Conservation (phyloP, 257 asterid genomes). For the Solanum rostratum region DNA sequence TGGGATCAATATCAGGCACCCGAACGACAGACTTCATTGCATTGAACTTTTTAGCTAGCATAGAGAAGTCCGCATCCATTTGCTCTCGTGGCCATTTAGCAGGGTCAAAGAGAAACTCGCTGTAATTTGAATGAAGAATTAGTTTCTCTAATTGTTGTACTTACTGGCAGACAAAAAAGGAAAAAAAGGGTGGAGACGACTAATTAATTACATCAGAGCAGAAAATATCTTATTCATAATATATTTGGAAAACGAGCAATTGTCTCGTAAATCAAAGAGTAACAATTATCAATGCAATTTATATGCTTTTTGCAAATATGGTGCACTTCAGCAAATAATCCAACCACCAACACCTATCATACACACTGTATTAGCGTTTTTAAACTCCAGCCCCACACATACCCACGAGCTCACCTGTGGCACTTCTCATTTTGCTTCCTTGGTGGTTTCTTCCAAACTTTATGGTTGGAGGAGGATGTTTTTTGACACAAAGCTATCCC, state of each 20-base stretch:
- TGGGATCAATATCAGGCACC: slow-evolving; percentile 68
- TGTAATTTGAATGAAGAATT: slow-evolving; percentile 27
- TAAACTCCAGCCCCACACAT: background rate
- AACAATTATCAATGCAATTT: background rate
- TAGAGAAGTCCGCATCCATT: slow-evolving; percentile 72
- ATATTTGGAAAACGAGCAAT: background rate
- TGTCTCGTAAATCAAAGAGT: background rate
- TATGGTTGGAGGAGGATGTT: background rate
- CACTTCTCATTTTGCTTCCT: background rate
- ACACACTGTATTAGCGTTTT: background rate
- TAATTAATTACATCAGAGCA: background rate
- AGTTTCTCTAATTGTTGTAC: background rate
- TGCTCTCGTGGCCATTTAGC: slow-evolving; percentile 75
- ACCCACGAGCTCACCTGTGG: background rate
- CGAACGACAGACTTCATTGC: slow-evolving; percentile 73
- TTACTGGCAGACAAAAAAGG: background rate
- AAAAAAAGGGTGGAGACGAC: background rate
- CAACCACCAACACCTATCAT: background rate
- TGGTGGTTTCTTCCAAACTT: background rate
- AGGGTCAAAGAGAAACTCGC: slow-evolving; percentile 81
- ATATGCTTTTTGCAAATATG: background rate
- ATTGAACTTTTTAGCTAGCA: slow-evolving; percentile 52
- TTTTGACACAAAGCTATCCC: background rate
- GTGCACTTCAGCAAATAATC: background rate
- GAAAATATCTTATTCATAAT: background rate